Evolutionary conservation across 164 flowering plant species (phyloP).

Genomic region (Stephania japonica): DNA sequence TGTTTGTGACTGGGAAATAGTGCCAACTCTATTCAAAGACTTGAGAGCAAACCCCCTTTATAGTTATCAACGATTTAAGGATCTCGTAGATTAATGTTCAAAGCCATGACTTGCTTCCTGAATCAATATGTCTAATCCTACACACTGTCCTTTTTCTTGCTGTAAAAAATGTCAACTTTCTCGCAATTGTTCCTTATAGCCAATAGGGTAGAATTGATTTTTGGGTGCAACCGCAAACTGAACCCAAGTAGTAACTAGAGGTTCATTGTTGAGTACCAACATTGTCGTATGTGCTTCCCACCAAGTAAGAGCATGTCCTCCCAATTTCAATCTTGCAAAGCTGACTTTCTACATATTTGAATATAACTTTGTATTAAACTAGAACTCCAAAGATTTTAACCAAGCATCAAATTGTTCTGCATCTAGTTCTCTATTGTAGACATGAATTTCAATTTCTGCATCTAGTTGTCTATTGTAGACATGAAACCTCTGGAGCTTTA

Average conservation of each 20-base stretch:
- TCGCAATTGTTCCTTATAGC: background rate
- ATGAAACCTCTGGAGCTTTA: background rate
- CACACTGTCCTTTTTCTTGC: background rate
- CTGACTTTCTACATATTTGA: slow-evolving; percentile 1
- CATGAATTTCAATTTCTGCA: background rate
- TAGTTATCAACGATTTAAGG: too few relatives aligned
- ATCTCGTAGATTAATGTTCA: too few relatives aligned
- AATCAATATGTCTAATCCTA: background rate
- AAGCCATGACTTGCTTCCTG: too few relatives aligned
- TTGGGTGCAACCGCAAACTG: background rate
- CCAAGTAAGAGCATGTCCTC: background rate
- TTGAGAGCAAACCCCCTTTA: background rate
- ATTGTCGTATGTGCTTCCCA: background rate
- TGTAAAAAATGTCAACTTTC: background rate
- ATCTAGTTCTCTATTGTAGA: background rate
- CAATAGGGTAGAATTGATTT: background rate
- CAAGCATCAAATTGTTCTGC: slow-evolving; percentile 9
- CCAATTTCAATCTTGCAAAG: slow-evolving; percentile 7
- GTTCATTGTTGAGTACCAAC: background rate
- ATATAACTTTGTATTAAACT: slow-evolving; percentile 2
- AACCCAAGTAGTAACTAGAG: background rate
- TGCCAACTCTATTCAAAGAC: background rate
- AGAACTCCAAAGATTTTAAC: slow-evolving; percentile 6
- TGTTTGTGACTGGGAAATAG: background rate
- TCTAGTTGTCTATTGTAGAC: background rate